Conservation (phyloP, 371 early-diverging fungal species). For the Rhizopus sp. region DNA sequence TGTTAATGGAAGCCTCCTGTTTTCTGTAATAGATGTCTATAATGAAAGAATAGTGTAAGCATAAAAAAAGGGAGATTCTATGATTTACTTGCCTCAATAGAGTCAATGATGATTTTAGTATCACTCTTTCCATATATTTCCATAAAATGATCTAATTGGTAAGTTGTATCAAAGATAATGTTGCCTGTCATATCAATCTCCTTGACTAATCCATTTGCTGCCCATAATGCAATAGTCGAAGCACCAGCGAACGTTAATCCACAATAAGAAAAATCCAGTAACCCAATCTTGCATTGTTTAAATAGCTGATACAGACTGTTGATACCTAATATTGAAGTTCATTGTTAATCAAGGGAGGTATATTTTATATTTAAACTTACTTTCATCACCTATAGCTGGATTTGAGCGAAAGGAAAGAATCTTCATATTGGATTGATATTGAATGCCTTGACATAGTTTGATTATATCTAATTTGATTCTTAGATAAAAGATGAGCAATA, state of each 20-base stretch:
- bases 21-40: neutral
- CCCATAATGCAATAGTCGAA: constrained; percentile 8
- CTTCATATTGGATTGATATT: constrained; percentile 4
- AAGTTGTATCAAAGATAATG: neutral
- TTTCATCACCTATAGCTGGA: constrained; percentile 20
- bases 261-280: constrained; percentile 17
- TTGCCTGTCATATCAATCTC: constrained; percentile 18
- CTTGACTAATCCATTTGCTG: neutral
- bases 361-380: constrained; percentile 2
- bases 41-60: neutral
- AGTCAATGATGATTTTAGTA: neutral
- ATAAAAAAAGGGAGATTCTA: neutral
- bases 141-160: neutral
- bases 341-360: neutral
- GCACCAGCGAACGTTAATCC: constrained; percentile 7
- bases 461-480: constrained; percentile 11
- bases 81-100: neutral
- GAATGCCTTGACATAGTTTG: constrained; percentile 5
- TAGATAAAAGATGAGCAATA: neutral
- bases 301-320: constrained; percentile 6
- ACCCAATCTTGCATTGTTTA: constrained; percentile 7
- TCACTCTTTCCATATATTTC: constrained; percentile 5
- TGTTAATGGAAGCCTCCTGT: neutral
- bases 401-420: constrained; percentile 14
- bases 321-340: constrained; percentile 6